Conservation (phyloP, 345 rosid species). For the Laguncularia racemosa region DNA sequence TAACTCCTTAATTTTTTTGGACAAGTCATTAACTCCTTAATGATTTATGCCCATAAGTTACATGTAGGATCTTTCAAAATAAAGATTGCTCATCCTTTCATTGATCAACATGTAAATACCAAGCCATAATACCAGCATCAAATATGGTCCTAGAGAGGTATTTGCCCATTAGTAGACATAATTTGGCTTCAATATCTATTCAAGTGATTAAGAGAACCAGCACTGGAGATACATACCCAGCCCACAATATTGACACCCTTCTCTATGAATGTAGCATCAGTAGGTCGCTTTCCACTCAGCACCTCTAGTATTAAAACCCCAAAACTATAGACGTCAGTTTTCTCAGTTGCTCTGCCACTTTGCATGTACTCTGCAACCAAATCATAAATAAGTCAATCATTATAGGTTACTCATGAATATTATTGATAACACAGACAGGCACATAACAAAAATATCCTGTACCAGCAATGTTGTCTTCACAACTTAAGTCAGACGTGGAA, state of each 20-base stretch:
- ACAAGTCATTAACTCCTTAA: no score
- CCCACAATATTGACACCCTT: conserved; percentile 98
- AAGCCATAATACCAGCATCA: no score
- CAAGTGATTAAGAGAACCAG: conserved; percentile 1
- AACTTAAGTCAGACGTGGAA: no score
- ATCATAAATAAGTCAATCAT: conserved; percentile 2
- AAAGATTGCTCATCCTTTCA: no score
- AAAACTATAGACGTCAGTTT: conserved; percentile 94
- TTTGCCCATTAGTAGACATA: no score
- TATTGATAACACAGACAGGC: neutral
- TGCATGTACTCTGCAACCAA: conserved; percentile 76
- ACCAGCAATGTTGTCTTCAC: no score
- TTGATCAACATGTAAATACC: no score
- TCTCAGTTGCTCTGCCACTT: conserved; percentile 98
- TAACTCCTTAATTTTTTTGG: no score
- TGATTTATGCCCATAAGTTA: no score
- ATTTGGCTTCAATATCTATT: neutral
- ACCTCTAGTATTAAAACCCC: conserved; percentile 93
- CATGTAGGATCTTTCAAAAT: no score
- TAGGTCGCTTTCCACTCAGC: conserved; percentile 91
- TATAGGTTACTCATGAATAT: neutral
- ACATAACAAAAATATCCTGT: no score
- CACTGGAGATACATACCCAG: conserved; percentile 55
- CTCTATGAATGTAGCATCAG: conserved; percentile 94
- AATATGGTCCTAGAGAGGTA: no score